Percentiles rank a stretch among this genome's conserved stretches.
Conservation (phyloP, 306 rosid species). For the Purshia tridentata region DNA sequence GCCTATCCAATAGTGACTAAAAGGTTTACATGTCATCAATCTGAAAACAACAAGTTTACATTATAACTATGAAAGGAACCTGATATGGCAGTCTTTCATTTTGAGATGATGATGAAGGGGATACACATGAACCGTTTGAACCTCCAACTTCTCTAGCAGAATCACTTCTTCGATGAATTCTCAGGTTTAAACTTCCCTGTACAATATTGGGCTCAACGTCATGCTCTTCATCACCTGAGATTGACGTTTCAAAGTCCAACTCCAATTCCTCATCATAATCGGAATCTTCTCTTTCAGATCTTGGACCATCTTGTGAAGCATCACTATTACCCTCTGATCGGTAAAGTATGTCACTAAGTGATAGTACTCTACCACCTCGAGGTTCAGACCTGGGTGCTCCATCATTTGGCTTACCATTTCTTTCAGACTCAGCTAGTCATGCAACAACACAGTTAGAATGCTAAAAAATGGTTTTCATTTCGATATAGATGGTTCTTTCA, state of each 20-base stretch:
- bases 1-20: background rate
- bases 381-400: conserved; percentile 59
- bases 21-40: background rate
- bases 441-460: conserved; percentile 30
- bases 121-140: conserved; percentile 63
- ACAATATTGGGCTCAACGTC: conserved; percentile 72
- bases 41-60: background rate
- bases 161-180: conserved; percentile 76
- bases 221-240: conserved; percentile 81
- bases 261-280: conserved; percentile 93
- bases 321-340: conserved; percentile 82
- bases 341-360: conserved; percentile 82
- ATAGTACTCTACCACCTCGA: conserved; percentile 63
- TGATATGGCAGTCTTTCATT: conserved; percentile 53
- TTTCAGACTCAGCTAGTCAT: conserved; percentile 74
- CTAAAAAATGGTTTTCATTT: background rate
- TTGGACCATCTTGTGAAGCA: conserved; percentile 78
- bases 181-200: conserved; percentile 84
- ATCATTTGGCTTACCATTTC: conserved; percentile 51
- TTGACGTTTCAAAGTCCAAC: conserved; percentile 82
- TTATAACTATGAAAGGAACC: conserved; percentile 40
- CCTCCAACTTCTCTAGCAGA: conserved; percentile 57
- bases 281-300: conserved; percentile 93
- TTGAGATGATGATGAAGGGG: conserved; percentile 77
- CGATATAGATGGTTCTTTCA: background rate